phyloP scores from a whole-genome alignment of 768 basidiomycete species.

The Rhodotorula toruloides region DNA sequence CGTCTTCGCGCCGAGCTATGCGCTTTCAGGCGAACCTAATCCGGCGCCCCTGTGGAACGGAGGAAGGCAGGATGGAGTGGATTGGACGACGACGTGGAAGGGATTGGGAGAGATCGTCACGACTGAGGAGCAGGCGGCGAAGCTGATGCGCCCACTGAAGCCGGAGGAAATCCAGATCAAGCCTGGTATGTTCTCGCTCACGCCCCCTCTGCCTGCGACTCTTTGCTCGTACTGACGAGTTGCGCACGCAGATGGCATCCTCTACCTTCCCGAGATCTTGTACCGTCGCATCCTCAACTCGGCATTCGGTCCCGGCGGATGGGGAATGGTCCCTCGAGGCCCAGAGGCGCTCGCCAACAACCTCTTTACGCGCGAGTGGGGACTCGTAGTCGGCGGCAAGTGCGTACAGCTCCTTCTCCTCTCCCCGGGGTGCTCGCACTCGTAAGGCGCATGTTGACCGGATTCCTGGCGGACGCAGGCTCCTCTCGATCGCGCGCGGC shows the following conservation, averaged over 20 bases:
- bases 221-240: not conserved
- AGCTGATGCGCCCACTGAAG: slow-evolving; percentile 68
- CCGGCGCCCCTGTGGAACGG: not conserved
- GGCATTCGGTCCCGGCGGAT: slow-evolving; percentile 92
- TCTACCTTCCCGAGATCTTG: slow-evolving; percentile 96
- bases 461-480: slow-evolving; percentile 54
- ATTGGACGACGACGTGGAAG: slow-evolving; percentile 85
- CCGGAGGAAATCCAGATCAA: slow-evolving; percentile 84
- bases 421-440: not conserved
- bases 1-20: not conserved
- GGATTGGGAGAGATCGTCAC: slow-evolving; percentile 76
- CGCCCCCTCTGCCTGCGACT: not conserved
- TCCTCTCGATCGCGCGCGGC: slow-evolving; percentile 84
- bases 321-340: slow-evolving; percentile 90
- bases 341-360: slow-evolving; percentile 84
- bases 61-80: slow-evolving; percentile 24
- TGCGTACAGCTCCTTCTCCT: slow-evolving; percentile 46
- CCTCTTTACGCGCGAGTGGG: slow-evolving; percentile 89
- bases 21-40: too few species aligned
- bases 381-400: slow-evolving; percentile 86
- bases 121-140: slow-evolving; percentile 63
- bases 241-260: slow-evolving; percentile 66
- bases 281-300: slow-evolving; percentile 85
- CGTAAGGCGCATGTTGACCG: not conserved
- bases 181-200: slow-evolving; percentile 59